Base-by-base conservation (phyloP, 2,329 filamentous ascomycete species). In the Dactylellina drechsleri region DNA sequence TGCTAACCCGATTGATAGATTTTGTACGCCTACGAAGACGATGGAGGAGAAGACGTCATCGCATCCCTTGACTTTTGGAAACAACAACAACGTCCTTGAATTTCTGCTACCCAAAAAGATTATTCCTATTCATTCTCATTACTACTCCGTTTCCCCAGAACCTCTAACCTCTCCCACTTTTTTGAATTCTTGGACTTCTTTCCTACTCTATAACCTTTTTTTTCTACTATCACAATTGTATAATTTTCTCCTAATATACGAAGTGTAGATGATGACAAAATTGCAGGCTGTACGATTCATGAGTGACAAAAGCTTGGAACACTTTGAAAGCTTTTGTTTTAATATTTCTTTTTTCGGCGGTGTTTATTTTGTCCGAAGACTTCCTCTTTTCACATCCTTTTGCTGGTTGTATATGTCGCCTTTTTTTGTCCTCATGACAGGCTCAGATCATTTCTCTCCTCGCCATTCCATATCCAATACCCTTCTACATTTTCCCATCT, bases 51-150 rank as follows among this genome's bases (percentile, higher is more conserved):
- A 81, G 95, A 99, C 81, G 90, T 97, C 61, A 91, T 99, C 77
- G 93, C 95, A 79, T 93, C 92, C 77, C 88, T 99, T 81, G 95
- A 99, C 84, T 99, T 99, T 85, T 99, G 94, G 94, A 92, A 89
- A 84, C 89, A 85, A 28, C 60, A 67, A 26, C 54, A 60, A 77
- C 81, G 23, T 78, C 80, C 56, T 80, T 79, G 73, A 67, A 66
- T 52, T 36, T 20, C 8, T 71, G 1, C 31, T 36, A 36, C 31
- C 31, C 6, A 10, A 7, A 8, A 36, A 7, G 31, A 36, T 36
- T 10, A 36, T 72, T 77, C 52, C 15, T 26, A 20, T 26, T 6
- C 20, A 36, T 50, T 26, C 43, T n/a, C 53, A 47, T n/a, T 16
- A 28, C 2, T 71, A n/a, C 47, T 7, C 52, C 16, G 28, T 13